Evolutionary conservation across 192 early-diverging fungal species (phyloP).

Genomic region (Jimgerdemannia flammicorona): DNA sequence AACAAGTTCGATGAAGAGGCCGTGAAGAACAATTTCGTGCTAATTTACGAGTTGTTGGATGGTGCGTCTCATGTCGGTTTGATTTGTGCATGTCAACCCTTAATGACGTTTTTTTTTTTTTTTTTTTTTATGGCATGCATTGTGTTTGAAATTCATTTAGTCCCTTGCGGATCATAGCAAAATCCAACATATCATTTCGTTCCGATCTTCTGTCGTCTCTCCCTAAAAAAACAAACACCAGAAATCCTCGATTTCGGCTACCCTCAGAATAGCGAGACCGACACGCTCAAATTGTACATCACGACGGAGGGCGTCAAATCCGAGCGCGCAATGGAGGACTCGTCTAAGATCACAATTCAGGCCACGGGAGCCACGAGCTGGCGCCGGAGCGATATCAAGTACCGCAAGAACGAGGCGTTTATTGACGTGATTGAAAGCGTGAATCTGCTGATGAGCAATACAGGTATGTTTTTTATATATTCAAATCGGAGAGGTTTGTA

Average conservation of each 20-base stretch:
- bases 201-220: neutral
- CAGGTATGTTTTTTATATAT: constrained; percentile 24
- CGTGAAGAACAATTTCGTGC: constrained; percentile 84
- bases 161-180: no score
- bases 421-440: constrained; percentile 98
- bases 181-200: no score
- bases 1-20: constrained; percentile 80
- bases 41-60: constrained; percentile 84
- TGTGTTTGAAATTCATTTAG: no score
- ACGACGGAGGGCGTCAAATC: constrained; percentile 85
- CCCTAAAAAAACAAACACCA: constrained; percentile 5
- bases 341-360: constrained; percentile 88
- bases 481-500: neutral
- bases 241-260: constrained; percentile 88
- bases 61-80: constrained; percentile 28
- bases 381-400: constrained; percentile 90
- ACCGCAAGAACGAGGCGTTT: constrained; percentile 98
- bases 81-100: constrained; percentile 1
- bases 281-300: constrained; percentile 82
- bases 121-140: neutral
- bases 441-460: constrained; percentile 80
- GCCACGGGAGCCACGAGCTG: constrained; percentile 94
- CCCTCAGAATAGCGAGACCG: constrained; percentile 81
- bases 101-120: neutral
- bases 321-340: constrained; percentile 57